Evolutionary conservation across 352 stramenopile genomes (phyloP).

Genomic region (Globisporangium nagaii): DNA sequence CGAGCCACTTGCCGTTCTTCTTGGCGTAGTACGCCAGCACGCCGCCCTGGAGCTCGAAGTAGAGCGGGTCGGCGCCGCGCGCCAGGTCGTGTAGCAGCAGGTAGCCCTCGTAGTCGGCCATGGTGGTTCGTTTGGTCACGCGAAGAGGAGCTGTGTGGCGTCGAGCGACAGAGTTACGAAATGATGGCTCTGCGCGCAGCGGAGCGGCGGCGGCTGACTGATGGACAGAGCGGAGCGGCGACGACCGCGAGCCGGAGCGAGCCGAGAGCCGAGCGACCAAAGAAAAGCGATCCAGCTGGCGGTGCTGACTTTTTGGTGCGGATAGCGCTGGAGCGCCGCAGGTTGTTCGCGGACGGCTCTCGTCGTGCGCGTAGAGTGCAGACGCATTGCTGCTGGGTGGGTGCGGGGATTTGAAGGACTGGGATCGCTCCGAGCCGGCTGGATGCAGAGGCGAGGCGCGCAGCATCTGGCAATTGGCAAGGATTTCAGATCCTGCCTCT

Average conservation of each 20-base stretch:
- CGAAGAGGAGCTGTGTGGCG: not conserved
- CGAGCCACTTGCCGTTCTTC: constrained; percentile 65
- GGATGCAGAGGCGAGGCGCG: not conserved
- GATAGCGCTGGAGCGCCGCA: not conserved
- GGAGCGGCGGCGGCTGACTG: too few relatives aligned
- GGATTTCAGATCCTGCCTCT: not conserved
- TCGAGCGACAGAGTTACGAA: not conserved
- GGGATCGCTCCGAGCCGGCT: not conserved
- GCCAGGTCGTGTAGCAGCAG: constrained; percentile 58
- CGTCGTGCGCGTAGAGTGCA: not conserved
- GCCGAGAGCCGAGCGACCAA: not conserved
- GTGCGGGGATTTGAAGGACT: not conserved
- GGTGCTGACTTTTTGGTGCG: constrained; percentile 6
- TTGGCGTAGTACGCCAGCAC: constrained; percentile 73
- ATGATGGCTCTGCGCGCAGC: not conserved
- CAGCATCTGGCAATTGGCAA: not conserved
- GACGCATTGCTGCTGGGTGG: not conserved
- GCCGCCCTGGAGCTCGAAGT: constrained; percentile 67
- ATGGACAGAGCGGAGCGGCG: not conserved
- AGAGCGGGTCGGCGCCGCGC: constrained; percentile 44
- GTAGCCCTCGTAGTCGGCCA: constrained; percentile 83
- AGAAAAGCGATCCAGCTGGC: constrained; percentile 2
- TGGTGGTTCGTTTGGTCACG: constrained; percentile 9
- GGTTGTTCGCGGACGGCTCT: not conserved
- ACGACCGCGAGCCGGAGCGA: not conserved